These are phyloP conservation scores for Bryoglossum gracile DNA, from an alignment of 495 filamentous ascomycete species.

Conservation along the genomic window DNA sequence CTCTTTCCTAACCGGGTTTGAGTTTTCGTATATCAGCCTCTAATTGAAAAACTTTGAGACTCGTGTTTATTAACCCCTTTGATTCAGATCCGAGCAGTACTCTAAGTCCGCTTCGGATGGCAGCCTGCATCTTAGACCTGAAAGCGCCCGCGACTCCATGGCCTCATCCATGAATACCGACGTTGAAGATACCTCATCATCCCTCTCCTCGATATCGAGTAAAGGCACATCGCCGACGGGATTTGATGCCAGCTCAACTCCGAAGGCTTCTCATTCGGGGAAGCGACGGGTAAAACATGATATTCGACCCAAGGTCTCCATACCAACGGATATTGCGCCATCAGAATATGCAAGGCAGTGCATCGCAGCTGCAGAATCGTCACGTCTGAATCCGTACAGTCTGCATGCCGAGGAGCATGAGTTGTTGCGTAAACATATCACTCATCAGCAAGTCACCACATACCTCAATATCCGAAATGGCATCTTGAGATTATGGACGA, in stretches of 20 bases:
- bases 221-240: conserved; percentile 51
- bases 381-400: conserved; percentile 80
- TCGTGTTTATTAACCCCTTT: conserved; percentile 10
- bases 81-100: conserved; percentile 9
- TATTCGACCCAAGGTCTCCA: conserved; percentile 67
- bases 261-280: conserved; percentile 8
- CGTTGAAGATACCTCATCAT: conserved; percentile 38
- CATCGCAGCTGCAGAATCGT: conserved; percentile 79
- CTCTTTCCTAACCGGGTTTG: no score
- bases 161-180: conserved; percentile 31
- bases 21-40: no score
- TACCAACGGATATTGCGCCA: conserved; percentile 64
- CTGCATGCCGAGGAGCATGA: conserved; percentile 81
- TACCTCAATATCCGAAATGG: conserved; percentile 97
- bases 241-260: conserved; percentile 27
- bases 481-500: conserved; percentile 83
- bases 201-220: conserved; percentile 41
- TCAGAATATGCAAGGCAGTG: conserved; percentile 81
- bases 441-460: conserved; percentile 82
- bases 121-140: conserved; percentile 22
- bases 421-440: conserved; percentile 72
- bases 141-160: conserved; percentile 24
- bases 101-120: conserved; percentile 15
- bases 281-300: conserved; percentile 37
- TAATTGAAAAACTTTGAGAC: no score